A percentile compares a stretch with the other conserved stretches of the same genome.
phyloP scores from a whole-genome alignment of 2,329 filamentous ascomycete species.

The Calonectria montana region DNA sequence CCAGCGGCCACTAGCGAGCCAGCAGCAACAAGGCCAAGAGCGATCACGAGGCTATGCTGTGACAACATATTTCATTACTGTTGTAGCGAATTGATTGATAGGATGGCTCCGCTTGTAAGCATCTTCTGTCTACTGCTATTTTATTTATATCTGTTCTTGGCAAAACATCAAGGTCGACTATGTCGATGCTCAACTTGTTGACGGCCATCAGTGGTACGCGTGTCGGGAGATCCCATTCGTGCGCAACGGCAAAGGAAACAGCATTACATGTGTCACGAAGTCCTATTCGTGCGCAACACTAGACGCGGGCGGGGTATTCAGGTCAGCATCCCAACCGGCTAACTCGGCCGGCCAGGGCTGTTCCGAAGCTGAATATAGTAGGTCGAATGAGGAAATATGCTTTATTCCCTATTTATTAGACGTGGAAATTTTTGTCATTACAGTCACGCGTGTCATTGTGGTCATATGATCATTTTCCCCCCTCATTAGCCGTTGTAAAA shows the following conservation, averaged over 20 bases:
- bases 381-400: background rate
- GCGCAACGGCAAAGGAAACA: background rate
- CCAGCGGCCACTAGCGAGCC: constrained; percentile 43
- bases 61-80: background rate
- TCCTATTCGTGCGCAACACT: constrained; percentile 16
- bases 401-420: background rate
- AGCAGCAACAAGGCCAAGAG: constrained; percentile 13
- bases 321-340: background rate
- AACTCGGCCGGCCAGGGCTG: background rate
- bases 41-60: constrained; percentile 33
- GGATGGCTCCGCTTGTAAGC: background rate
- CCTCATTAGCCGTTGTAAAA: no score
- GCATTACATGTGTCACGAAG: background rate
- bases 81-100: background rate
- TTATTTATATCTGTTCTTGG: constrained; percentile 1
- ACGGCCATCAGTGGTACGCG: background rate
- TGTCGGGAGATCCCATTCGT: constrained; percentile 1
- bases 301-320: background rate
- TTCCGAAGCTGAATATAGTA: constrained; percentile 22
- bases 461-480: no score
- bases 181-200: background rate
- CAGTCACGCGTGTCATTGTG: background rate
- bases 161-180: background rate
- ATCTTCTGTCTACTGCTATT: background rate
- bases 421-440: background rate